Base-by-base conservation (phyloP, 2,329 filamentous ascomycete genomes). In the Metarhizium guizhouense region DNA sequence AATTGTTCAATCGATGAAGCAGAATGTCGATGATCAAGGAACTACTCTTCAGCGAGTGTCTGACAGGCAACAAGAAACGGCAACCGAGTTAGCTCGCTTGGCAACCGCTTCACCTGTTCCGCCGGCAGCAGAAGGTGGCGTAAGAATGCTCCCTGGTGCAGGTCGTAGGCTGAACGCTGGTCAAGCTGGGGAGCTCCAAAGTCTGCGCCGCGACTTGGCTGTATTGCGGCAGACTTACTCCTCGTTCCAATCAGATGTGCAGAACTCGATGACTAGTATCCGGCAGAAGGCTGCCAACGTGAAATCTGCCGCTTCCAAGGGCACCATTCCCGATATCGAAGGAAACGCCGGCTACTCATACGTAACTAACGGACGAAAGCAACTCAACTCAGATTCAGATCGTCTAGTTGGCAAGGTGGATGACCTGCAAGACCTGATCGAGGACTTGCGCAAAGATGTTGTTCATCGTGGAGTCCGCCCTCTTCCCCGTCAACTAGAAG, bases 361-460 rank as follows among this genome's bases (percentile, higher is more conserved):
- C 65, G 90, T 99, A 61, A 86, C 88, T 61, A 81, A 79, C 40
- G 93, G 93, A 51, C 95, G 95, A 69, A 95, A 95, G 72, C 82
- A 86, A 57, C 83, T 99, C 58, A 88, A 87, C 52, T 79, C 86
- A 30, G 93, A 97, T 68, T 95, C 90, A 0, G 93, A 97, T 70
- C 86, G 85, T 59, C 85, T 99, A 56, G 92, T 99, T 61, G 87
- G 84, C 62, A 87, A 90, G 66, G 94, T 99, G 11, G 94, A 99
- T 67, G 93, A 97, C 66, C 80, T 99, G n/a, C 94, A 97, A 72
- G 94, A 99, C 70, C 78, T 94, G 54, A 90, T 99, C 20, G 94
- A 99, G 71, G 94, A 99, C 68, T 81, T 99, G 47, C 90, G 94
- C 58, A 97, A 99, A 74, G 94, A 99, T 67, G 94, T 99, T 49